A percentile compares a stretch with the other conserved stretches of the same genome.
Conservation (phyloP, 2,329 filamentous ascomycete genomes). For the Penicillium sp. region DNA sequence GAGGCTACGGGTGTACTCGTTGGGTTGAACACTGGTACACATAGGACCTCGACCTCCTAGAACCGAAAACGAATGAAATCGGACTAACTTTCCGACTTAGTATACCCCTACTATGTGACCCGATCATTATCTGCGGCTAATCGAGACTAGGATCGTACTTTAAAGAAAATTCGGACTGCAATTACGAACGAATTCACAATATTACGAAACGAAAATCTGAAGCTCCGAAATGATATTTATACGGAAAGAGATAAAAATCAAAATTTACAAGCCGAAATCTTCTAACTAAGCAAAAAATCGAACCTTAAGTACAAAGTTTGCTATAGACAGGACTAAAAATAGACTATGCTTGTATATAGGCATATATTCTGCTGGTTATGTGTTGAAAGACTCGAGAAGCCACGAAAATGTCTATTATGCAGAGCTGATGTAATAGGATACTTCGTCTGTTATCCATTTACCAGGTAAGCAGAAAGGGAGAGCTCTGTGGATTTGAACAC, state of each 20-base stretch:
- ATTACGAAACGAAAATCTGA: neutral
- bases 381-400: neutral
- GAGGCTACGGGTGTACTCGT: neutral
- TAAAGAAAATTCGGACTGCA: neutral
- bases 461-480: neutral
- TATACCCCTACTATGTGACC: neutral
- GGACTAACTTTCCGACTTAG: neutral
- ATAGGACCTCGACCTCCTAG: neutral
- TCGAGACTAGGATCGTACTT: neutral
- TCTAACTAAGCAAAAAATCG: neutral
- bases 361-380: neutral
- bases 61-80: neutral
- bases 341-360: neutral
- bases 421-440: neutral
- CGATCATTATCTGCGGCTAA: neutral
- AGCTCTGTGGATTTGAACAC: too few species aligned
- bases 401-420: neutral
- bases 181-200: neutral
- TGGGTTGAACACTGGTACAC: neutral
- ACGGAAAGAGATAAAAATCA: neutral
- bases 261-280: neutral
- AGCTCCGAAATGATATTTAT: neutral
- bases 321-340: neutral
- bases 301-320: neutral
- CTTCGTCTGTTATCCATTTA: neutral